Base-by-base conservation (phyloP, 768 basidiomycete species). In the Tephrocybe sp. region DNA sequence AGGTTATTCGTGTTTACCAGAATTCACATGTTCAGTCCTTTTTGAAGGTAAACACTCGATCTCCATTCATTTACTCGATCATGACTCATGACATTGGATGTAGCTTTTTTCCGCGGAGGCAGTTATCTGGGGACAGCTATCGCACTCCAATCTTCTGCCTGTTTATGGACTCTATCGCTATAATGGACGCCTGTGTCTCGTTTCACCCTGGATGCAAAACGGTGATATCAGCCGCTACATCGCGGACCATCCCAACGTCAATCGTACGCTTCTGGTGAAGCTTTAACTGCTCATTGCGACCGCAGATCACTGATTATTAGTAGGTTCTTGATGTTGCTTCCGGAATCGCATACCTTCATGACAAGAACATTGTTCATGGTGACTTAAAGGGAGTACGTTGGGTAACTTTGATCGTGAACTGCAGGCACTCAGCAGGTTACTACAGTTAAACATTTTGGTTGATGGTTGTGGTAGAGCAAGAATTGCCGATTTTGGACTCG, bases 321-420 rank as follows among this genome's bases (percentile, higher is more conserved):
- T 23, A 71, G 71, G 42, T 66, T n/a, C 58, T 55, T 5, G 72
- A 71, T 41, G 60, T 72, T 7, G 66, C 66, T 1, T 48, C 51
- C 14, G 72, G 71, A 1, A 51, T 72, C 4, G 43, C 53, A 1
- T 71, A 72, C 54, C 57, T 73, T 16, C 72, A 72, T 48, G 56
- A 55, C 12, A 54, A 61, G 39, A 57, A 63, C 7, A 65, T 78
- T 22, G 63, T 76, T 12, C 78, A 76, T 44, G 75, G 76, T 0
- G 76, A 79, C 43, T 62, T 78, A 17, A 74, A 73, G 52, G 75
- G 71, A 16, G 75, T 75, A 45, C 41, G 62, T 60, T 35, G 8
- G 12, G 17, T 6, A 14, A 8, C 14, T 35, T n/a, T n/a, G 17
- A n/a, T 32, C n/a, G 32, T 9, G 31, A 8, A 4, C 13, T 5